Percentiles rank a stretch among this genome's conserved stretches.
phyloP scores from a whole-genome alignment of 1,284 basidiomycete genomes.

The Cystobasidium slooffiae region DNA sequence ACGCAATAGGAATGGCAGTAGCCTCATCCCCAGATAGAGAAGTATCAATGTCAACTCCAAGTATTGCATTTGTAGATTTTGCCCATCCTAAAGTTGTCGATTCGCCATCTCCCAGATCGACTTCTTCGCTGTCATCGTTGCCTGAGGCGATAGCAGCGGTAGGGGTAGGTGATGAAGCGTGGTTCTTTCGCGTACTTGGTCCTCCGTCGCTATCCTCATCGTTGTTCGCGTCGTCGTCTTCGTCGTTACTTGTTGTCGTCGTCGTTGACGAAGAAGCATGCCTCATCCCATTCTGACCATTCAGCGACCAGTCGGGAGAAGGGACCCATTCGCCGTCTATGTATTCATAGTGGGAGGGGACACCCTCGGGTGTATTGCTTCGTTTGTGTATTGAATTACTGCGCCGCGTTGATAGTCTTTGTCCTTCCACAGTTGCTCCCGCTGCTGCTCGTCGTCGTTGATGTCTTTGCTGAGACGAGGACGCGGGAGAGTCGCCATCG shows the following conservation, averaged over 20 bases:
- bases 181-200: constrained; percentile 7
- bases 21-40: too few relatives aligned
- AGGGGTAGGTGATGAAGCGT: not conserved
- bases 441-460: constrained; percentile 9
- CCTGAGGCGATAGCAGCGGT: not conserved
- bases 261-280: too few relatives aligned
- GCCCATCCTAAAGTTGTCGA: constrained; percentile 35
- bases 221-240: too few relatives aligned
- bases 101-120: not conserved
- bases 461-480: not conserved
- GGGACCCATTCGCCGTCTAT: constrained; percentile 41
- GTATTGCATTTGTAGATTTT: constrained; percentile 30
- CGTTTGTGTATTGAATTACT: not conserved
- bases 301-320: constrained; percentile 27
- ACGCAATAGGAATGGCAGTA: too few relatives aligned
- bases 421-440: too few relatives aligned
- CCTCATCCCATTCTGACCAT: constrained; percentile 14
- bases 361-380: constrained; percentile 10
- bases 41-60: constrained; percentile 36
- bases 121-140: not conserved
- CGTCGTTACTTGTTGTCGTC: too few relatives aligned
- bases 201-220: not conserved
- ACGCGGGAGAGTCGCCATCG: too few relatives aligned
- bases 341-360: constrained; percentile 29
- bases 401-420: not conserved